Base-by-base conservation (phyloP, 2,329 filamentous ascomycete genomes). In the Fusarium sacchari region DNA sequence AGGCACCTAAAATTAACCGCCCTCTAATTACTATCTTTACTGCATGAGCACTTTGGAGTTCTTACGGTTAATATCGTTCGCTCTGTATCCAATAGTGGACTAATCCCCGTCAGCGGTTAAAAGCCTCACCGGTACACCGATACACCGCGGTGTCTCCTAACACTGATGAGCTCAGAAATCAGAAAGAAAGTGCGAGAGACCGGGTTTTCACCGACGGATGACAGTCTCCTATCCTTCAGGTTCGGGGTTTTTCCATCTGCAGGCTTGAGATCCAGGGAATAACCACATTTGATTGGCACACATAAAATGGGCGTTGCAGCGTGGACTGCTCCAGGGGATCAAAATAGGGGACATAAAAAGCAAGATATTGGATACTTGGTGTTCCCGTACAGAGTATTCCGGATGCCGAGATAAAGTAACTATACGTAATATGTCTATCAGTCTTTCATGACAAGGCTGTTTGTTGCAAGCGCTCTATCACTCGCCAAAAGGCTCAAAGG, bases 51-150 rank as follows among this genome's bases (percentile, higher is more conserved):
- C 26, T 34, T 36, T 60, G 32, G 18, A 60, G 34, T 32, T 63
- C 57, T 14, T 69, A 28, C 52, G 39, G 58, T 55, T 40, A 44
- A 40, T 24, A 20, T 30, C 20, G n/a, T 39, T 44, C 56, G 44
- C 36, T 49, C 53, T 32, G 49, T 43, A 37, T 32, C 37, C 52
- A 56, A 42, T 62, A 26, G 20, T 69, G 52, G 64, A 46, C 46
- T 65, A 66, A 20, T 68, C 55, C 49, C 47, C 64, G n/a, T 37
- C 46, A 24, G 22, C 30, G 32, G 56, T 28, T 49, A 58, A 58
- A 36, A 32, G 55, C 32, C 68, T 72, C 68, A 72, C 68, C 72
- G 71, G 66, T 56, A 74, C 68, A 74, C 72, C 72, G 71, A 69
- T 56, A 74, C 68, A 74, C 72, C 67, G 67, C 20, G 39, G 46